Base-by-base conservation (phyloP, 2,329 filamentous ascomycete genomes). In the Apiospora saccharicola region DNA sequence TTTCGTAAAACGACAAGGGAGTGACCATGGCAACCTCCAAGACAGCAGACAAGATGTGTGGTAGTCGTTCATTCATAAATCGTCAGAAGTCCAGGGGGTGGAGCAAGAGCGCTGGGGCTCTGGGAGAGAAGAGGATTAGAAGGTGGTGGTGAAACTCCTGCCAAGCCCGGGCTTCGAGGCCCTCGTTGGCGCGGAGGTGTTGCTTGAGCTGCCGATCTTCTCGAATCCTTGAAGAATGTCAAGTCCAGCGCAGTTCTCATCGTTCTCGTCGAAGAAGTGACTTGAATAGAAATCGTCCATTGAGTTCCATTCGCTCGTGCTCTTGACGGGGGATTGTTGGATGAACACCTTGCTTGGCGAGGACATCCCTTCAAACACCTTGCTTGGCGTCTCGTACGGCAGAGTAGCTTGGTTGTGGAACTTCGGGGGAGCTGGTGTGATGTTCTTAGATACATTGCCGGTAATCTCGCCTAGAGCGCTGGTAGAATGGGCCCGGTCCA, bases 191-290 rank as follows among this genome's bases (percentile, higher is more conserved):
- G 76, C 75, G 72, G 77, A 77, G 46, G 78, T 74, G 53, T 76
- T 79, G 73, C 80, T 83, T 75, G 79, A 84, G 67, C 85, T 83
- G 67, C 92, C 92, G 79, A 95, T 94, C 83, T 91, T 93, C 79
- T 92, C 90, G 77, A 94, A 95, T 13, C 92, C 92, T 78, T 93
- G 91, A 67, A 93, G 87, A 75, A 95, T 91, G 77, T 95, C 93
- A 69, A 94, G 87, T 1, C 88, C 90, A 19, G 88, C 82, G 73
- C 85, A 86, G 61, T 91, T 90, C 72, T 89, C 86, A 3, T 84
- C 84, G 53, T 90, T 89, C 73, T 92, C 90, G 72, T 86, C 85
- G 70, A 90, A 84, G 53, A 91, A 85, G 47, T 90, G 87, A 0
- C 85, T 76, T 26, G 85, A 82, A 76, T 87, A 90, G 43, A 90